Evolutionary conservation across 768 basidiomycete genomes (phyloP).

Genomic region (Mycena alexandri): DNA sequence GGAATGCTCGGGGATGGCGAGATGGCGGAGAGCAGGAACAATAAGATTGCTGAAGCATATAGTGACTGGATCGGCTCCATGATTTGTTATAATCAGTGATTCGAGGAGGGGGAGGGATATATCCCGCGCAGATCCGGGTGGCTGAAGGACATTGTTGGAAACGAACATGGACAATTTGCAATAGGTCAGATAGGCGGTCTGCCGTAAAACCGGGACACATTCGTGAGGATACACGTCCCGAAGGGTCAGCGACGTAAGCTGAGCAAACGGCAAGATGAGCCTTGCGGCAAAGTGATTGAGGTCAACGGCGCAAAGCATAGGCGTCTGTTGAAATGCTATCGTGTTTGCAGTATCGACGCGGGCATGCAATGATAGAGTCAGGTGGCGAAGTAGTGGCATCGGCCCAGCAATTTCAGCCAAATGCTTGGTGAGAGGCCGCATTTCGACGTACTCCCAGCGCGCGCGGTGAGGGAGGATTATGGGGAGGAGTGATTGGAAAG

Average conservation of each 20-base stretch:
- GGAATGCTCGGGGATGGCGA: neutral
- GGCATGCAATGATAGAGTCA: neutral
- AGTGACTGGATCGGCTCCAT: neutral
- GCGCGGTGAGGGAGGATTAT: neutral
- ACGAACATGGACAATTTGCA: neutral
- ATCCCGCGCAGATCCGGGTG: neutral
- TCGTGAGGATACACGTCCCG: neutral
- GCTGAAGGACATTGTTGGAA: too few species aligned
- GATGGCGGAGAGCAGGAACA: neutral
- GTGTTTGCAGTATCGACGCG: neutral
- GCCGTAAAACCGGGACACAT: neutral
- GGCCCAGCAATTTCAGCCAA: neutral
- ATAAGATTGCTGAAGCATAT: neutral
- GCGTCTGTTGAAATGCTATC: neutral
- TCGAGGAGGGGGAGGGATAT: neutral
- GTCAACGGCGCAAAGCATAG: neutral
- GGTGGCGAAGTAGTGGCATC: neutral
- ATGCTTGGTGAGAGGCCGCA: neutral
- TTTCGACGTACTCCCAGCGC: neutral
- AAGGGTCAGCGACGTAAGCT: conserved; percentile 11
- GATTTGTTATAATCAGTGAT: neutral
- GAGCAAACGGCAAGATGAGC: neutral
- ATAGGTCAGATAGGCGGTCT: neutral
- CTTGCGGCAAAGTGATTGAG: neutral
- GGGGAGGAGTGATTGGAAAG: neutral